phyloP scores from a whole-genome alignment of 257 asterid genomes.

The Rehmannia glutinosa region DNA sequence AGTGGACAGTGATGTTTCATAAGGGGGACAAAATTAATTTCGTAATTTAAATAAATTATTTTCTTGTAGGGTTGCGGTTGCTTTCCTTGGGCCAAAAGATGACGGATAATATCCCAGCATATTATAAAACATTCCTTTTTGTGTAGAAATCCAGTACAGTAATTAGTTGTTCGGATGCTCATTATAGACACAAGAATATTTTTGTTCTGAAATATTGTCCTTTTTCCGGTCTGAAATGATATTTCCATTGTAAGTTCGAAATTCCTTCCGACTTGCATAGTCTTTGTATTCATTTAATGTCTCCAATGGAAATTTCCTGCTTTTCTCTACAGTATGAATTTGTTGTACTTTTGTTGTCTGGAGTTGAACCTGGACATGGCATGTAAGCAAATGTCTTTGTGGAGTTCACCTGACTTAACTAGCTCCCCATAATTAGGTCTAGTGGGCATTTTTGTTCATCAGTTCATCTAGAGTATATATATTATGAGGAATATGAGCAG shows the following conservation, averaged over 20 bases:
- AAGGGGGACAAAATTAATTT: too few species aligned
- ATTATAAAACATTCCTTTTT: not conserved
- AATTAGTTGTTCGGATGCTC: not conserved
- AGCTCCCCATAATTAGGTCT: not conserved
- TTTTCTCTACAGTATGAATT: not conserved
- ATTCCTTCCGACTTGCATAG: not conserved
- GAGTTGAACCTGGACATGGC: not conserved
- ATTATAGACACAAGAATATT: not conserved
- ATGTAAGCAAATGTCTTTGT: not conserved
- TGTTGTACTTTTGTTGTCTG: not conserved
- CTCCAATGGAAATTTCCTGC: not conserved
- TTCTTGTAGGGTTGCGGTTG: conserved; percentile 48
- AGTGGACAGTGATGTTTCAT: too few species aligned
- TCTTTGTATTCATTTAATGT: not conserved
- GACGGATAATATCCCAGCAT: not conserved
- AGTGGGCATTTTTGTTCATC: not conserved
- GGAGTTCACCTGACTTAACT: not conserved
- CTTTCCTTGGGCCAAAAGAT: conserved; percentile 51
- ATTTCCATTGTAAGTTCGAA: not conserved
- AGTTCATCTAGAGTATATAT: too few species aligned
- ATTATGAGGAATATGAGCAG: not conserved
- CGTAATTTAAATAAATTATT: not conserved
- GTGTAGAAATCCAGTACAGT: not conserved
- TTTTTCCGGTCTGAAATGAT: not conserved
- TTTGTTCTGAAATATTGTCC: not conserved